These are phyloP conservation scores for Arthrobotrys iridis DNA, from an alignment of 2,329 filamentous ascomycete species.

Conservation along the genomic window DNA sequence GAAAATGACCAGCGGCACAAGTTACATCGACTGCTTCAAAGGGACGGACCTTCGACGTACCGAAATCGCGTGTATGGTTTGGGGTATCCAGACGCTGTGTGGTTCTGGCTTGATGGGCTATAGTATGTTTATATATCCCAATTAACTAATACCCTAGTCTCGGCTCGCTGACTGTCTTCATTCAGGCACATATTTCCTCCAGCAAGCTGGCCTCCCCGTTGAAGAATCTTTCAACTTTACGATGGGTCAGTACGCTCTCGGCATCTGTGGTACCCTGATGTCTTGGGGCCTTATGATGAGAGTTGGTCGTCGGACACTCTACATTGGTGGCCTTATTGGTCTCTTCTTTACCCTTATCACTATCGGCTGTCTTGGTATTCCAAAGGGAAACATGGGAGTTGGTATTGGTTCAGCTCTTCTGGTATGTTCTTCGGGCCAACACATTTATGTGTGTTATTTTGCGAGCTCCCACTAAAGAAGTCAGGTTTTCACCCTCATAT, in stretches of 20 bases:
- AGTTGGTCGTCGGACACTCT: conserved; percentile 66
- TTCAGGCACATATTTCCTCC: conserved; percentile 65
- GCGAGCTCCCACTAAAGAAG: not conserved
- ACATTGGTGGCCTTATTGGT: conserved; percentile 64
- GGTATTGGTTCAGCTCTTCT: conserved; percentile 29
- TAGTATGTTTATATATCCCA: conserved; percentile 9
- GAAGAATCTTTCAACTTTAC: conserved; percentile 61
- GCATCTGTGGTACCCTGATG: conserved; percentile 66
- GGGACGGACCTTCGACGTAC: conserved; percentile 81
- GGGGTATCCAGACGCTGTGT: conserved; percentile 63
- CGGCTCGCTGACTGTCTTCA: conserved; percentile 59
- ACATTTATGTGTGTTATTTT: not conserved
- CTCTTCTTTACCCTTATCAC: conserved; percentile 61
- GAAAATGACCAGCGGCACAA: conserved; percentile 76
- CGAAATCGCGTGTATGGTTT: conserved; percentile 71
- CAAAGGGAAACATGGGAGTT: conserved; percentile 34
- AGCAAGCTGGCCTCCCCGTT: conserved; percentile 62
- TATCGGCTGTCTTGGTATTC: conserved; percentile 46
- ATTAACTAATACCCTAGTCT: conserved; percentile 58
- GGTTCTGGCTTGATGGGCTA: conserved; percentile 59
- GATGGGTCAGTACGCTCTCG: conserved; percentile 73
- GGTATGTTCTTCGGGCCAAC: conserved; percentile 12
- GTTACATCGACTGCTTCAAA: conserved; percentile 84
- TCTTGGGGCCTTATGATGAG: conserved; percentile 67
- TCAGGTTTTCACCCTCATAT: conserved; percentile 66